Base-by-base conservation (phyloP, 495 filamentous ascomycete species). In the Aspergillus indologenus region DNA sequence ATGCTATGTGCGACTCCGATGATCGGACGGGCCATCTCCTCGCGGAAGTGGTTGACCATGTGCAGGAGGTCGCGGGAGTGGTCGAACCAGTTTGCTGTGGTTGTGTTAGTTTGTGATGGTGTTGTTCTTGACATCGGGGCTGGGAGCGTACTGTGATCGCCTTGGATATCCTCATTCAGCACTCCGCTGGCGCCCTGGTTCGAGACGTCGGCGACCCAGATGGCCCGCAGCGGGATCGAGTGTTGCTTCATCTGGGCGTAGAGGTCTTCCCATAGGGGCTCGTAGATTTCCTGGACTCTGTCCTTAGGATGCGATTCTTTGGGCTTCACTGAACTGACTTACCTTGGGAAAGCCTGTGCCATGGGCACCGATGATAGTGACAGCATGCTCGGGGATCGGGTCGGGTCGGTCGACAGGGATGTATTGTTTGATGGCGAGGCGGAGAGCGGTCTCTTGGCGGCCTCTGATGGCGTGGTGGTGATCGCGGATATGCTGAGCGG, bases 1-100 rank as follows among this genome's bases (percentile, higher is more conserved):
- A 90, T 88, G 64, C 86, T 90, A 74, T 96, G 91, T 17, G 84
- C 91, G 1, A 96, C 67, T 18, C 90, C 90, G 54, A 93, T 71
- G 9, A 94, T 67, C 1, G 91, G 90, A 5, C 87, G 83, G 3
- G 86, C 82, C 83, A 95, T 91, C 50, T 85, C 63, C 3, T 73
- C 65, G 19, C 87, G 86, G 70, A 92, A 90, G 42, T 78, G 77
- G 72, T 93, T 92, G 67, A 90, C 73, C 75, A 93, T 81, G 63
- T 87, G 80, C 15, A 90, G 75, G 1, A 95, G 77, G 72, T 96
- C 91, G 42, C 91, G 83, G 17, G 86, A 71, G 68, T 92, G 83
- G 71, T 94, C 91, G 47, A 80, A 74, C 90, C 89, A 92, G 52
- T 70, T 77, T 2, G 85, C 84, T 85, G 54, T 3, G 3, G 4